Conservation (phyloP, 2,329 filamentous ascomycete species). For the Microdochium paspali region DNA sequence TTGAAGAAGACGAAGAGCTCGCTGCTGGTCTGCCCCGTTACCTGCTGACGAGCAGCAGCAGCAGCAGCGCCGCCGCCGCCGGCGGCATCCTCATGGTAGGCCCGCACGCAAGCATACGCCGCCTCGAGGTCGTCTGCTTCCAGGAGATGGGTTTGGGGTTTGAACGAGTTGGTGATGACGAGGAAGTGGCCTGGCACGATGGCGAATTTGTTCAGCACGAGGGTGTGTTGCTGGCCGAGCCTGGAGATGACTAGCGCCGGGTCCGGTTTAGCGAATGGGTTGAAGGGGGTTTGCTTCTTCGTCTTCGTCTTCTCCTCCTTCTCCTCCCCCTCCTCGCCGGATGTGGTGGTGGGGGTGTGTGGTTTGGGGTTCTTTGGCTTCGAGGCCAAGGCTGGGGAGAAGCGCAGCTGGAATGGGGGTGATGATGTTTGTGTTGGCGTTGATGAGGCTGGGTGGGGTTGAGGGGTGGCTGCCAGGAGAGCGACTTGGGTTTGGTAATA, state of each 20-base stretch:
- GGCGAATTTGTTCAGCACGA: conserved; percentile 70
- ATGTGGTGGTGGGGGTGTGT: conserved; percentile 14
- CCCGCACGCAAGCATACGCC: conserved; percentile 51
- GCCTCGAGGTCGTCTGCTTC: conserved; percentile 51
- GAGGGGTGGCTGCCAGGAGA: too few species aligned
- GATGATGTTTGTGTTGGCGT: conserved; percentile 18
- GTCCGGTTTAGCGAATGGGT: conserved; percentile 57
- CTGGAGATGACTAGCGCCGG: conserved; percentile 41
- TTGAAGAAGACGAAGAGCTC: conserved; percentile 62
- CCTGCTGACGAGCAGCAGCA: too few species aligned
- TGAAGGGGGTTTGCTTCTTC: conserved; percentile 34
- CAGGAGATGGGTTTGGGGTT: conserved; percentile 55
- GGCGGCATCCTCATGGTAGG: conserved; percentile 28
- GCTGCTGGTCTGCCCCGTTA: conserved; percentile 3
- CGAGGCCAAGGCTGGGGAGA: conserved; percentile 57
- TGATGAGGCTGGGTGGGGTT: too few species aligned
- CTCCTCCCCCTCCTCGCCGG: not conserved
- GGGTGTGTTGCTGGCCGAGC: conserved; percentile 42
- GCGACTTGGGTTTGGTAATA: conserved; percentile 46
- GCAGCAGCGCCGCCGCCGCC: conserved; percentile 14
- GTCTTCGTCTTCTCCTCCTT: not conserved
- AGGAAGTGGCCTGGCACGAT: conserved; percentile 65
- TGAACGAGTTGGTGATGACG: conserved; percentile 54
- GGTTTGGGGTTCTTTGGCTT: conserved; percentile 49
- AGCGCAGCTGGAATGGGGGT: conserved; percentile 62